Base-by-base conservation (phyloP, 768 basidiomycete genomes). In the Trametes maxima region DNA sequence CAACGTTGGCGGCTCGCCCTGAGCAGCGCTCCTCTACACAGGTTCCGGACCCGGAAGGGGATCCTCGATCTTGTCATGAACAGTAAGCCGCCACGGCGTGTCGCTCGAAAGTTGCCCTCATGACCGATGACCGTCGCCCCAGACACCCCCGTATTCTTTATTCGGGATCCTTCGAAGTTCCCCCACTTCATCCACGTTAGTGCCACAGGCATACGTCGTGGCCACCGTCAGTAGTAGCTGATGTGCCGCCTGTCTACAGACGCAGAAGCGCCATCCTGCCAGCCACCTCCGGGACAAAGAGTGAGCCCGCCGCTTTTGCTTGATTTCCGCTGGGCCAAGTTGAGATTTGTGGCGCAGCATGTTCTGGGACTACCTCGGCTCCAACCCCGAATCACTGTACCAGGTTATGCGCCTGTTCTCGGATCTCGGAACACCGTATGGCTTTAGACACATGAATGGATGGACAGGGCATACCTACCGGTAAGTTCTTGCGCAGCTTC, bases 371-470 rank as follows among this genome's bases (percentile, higher is more conserved):
- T 85, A 80, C 67, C 76, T 82, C 62, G 74, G 77, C 36, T 71
- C 78, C 16, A 79, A 79, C 63, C 76, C 79, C 12, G 79, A 83
- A 68, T 80, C 82, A 47, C 78, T 75, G 28, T 75, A 80, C 54
- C 76, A 77, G 67, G 72, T 77, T 25, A 77, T 82, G 76, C 81
- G 82, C 71, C 70, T 78, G 35, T 71, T 86, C 63, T 80, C 81
- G 8, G 85, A 87, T 68, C 78, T 83, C 60, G 77, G 81, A n/a
- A 84, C 85, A 55, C 84, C 84, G 64, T 79, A 73, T 77, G 83
- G 72, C 70, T 74, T 74, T 59, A 73, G 78, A 50, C 75, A 77
- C 69, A 78, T 80, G 80, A 74, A 83, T 68, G 83, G 78, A 1
- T 83, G 77, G 72, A 77, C 77, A 35, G 79, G 83, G 19, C 82